Evolutionary conservation across 2,329 filamentous ascomycete species (phyloP).

Genomic region (Fusarium annulatum): DNA sequence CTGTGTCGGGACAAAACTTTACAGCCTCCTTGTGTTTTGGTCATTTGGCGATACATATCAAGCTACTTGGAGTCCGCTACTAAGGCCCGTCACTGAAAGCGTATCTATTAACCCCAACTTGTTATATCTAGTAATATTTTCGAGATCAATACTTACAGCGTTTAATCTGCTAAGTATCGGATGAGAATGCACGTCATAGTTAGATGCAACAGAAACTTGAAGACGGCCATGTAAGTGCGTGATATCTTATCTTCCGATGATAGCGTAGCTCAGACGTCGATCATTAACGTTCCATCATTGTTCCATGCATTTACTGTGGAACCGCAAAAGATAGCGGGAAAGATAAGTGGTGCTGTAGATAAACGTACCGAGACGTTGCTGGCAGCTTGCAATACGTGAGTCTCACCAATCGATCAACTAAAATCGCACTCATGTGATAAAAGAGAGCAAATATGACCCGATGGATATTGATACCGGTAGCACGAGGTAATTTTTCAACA

Average conservation of each 20-base stretch:
- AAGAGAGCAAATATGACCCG: too few species aligned
- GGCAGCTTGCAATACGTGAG: accelerated
- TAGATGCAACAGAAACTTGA: too few species aligned
- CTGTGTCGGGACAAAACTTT: too few species aligned
- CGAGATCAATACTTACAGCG: background rate
- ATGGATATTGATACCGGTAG: background rate
- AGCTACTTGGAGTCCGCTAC: too few species aligned
- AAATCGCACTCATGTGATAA: background rate
- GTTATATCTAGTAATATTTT: background rate
- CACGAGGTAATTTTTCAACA: background rate
- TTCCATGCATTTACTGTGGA: background rate
- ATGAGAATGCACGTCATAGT: too few species aligned
- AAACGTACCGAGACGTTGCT: background rate
- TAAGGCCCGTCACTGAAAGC: too few species aligned
- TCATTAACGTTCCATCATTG: background rate
- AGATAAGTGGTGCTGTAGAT: background rate
- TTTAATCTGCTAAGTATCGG: too few species aligned
- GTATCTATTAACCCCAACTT: too few species aligned
- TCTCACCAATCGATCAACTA: background rate
- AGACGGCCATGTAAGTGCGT: too few species aligned
- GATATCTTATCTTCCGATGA: background rate
- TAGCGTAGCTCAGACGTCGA: background rate
- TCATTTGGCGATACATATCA: too few species aligned
- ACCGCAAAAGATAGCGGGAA: background rate
- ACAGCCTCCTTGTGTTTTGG: too few species aligned